These are phyloP conservation scores for Fibroporia radiculosa DNA, from an alignment of 768 basidiomycete species.

Conservation along the genomic window DNA sequence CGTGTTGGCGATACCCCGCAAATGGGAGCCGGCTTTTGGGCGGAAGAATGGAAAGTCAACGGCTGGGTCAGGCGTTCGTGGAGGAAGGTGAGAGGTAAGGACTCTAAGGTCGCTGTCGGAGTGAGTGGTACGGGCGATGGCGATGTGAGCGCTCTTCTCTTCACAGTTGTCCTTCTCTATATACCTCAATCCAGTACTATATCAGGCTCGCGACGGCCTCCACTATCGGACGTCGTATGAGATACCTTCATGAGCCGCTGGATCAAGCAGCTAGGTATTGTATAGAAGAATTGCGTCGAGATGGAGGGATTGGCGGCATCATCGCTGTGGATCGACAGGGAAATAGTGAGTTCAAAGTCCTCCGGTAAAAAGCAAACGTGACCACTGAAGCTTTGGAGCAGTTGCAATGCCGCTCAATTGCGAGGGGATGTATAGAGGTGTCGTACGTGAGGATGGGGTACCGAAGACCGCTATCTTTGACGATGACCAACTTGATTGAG, in stretches of 20 bases:
- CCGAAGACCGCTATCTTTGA: constrained; percentile 71
- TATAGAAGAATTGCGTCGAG: constrained; percentile 46
- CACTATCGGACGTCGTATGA: constrained; percentile 60
- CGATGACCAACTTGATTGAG: constrained; percentile 42
- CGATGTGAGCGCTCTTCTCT: constrained; percentile 43
- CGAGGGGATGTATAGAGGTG: constrained; percentile 76
- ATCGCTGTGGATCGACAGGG: constrained; percentile 65
- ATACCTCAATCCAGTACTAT: constrained; percentile 48
- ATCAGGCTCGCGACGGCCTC: constrained; percentile 63
- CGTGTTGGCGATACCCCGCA: constrained; percentile 78
- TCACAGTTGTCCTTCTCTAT: background rate
- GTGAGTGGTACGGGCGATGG: constrained; percentile 84
- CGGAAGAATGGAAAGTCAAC: constrained; percentile 58
- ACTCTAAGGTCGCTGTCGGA: constrained; percentile 43
- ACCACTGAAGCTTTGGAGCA: constrained; percentile 19
- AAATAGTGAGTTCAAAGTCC: constrained; percentile 47
- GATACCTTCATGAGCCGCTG: constrained; percentile 50
- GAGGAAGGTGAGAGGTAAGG: constrained; percentile 31
- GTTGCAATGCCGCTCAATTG: constrained; percentile 73
- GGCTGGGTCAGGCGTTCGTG: constrained; percentile 29
- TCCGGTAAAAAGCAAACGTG: background rate
- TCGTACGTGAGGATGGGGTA: constrained; percentile 60
- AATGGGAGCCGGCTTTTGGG: constrained; percentile 79
- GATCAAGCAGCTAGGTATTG: constrained; percentile 44
- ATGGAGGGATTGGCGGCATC: constrained; percentile 67